phyloP scores from a whole-genome alignment of 805 yeast genomes.

The Saccharomycopsis fodiens region DNA sequence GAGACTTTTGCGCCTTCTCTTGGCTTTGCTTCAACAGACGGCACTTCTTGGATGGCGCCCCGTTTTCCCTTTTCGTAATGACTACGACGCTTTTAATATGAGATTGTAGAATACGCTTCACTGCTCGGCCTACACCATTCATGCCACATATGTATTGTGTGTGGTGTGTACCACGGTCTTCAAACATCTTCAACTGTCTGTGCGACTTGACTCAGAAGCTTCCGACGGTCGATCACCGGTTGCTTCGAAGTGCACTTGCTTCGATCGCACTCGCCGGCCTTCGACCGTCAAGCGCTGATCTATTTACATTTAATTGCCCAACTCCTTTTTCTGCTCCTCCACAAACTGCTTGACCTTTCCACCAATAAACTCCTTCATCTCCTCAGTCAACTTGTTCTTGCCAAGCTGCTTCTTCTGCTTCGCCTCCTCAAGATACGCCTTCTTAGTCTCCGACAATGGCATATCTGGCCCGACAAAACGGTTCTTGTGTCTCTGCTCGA shows the following conservation, averaged over 20 bases:
- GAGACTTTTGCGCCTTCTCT: too few relatives aligned
- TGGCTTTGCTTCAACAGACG: too few relatives aligned
- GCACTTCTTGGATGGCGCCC: too few relatives aligned
- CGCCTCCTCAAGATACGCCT: constrained; percentile 53
- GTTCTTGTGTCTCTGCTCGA: constrained; percentile 33
- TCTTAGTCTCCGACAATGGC: constrained; percentile 64
- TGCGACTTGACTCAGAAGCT: neutral
- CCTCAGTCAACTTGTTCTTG: constrained; percentile 37
- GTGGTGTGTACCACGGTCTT: too few relatives aligned
- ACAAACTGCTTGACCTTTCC: constrained; percentile 30
- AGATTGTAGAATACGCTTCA: too few relatives aligned
- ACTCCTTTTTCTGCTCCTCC: constrained; percentile 21
- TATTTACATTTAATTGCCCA: constrained; percentile 6
- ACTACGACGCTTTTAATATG: too few relatives aligned
- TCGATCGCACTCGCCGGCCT: neutral
- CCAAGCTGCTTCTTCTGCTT: constrained; percentile 33
- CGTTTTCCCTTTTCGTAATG: too few relatives aligned
- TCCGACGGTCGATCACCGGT: too few relatives aligned
- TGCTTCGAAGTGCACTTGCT: neutral
- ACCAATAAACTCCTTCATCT: constrained; percentile 50
- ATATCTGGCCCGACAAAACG: constrained; percentile 52
- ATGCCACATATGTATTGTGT: too few relatives aligned
- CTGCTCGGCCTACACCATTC: too few relatives aligned
- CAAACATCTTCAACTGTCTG: too few relatives aligned
- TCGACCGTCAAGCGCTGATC: too few relatives aligned